Base-by-base conservation (phyloP, 2,329 filamentous ascomycete species). In the Nectriaceae sp. region DNA sequence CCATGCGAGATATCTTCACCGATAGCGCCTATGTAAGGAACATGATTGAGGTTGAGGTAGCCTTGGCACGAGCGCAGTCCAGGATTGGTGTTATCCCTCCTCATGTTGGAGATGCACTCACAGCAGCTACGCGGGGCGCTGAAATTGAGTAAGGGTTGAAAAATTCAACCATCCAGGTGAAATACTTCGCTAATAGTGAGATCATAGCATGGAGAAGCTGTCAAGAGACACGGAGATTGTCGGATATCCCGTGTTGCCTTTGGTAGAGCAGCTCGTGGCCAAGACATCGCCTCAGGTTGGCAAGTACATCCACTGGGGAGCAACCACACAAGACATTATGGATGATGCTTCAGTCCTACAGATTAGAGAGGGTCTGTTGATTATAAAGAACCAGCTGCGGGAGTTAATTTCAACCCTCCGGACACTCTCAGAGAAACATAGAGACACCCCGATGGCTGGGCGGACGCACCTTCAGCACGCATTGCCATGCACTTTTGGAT, bases 241-340 rank as follows among this genome's bases (percentile, higher is more conserved):
- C 1, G 77, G 77, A 3, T 80, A 80, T 46, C 78, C 78, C 0
- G 77, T 80, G 11, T 68, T 80, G 1, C 75, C 76, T 2, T 60
- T 81, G 8, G 73, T 80, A 5, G 68, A 73, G 44, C 78, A 80
- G 24, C 54, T 55, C 8, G 33, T 16, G 8, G 33, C 33, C 16
- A 15, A 36, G 16, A 19, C 16, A 19, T 19, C 33, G 16, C 33
- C 33, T 8, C 8, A 36, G 33, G 11, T 36, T 10, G 60, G 56
- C 29, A 57, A 55, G 5, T 82, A 79, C 57, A 75, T 82, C 16
- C 79, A 82, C 59, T 82, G 79, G 78, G 79, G 79, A n/a, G 78
- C 78, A 2, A 82, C 79, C 0, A 82, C 79, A 1, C 79, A 82
- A 55, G 79, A 83, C 54, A 81, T 82, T 52, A 82, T 82, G 78